Evolutionary conservation across 2,329 filamentous ascomycete genomes (phyloP).

Genomic region (Cytospora leucostoma): DNA sequence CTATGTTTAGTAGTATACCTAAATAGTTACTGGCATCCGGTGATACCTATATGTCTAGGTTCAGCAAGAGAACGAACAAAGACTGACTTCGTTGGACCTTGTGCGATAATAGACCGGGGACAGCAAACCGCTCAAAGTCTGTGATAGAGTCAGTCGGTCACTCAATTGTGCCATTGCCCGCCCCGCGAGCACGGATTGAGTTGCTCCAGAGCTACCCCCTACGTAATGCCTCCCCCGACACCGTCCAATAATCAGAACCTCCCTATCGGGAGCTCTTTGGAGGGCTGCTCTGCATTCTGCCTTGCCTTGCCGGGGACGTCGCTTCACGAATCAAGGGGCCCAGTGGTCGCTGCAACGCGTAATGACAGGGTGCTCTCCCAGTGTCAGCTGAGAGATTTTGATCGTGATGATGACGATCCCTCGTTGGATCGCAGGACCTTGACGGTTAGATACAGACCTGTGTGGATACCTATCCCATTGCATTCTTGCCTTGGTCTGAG

Average conservation of each 20-base stretch:
- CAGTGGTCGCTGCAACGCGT: background rate
- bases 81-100: too few species aligned
- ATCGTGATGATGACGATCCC: constrained; percentile 1
- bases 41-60: too few species aligned
- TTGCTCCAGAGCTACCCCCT: background rate
- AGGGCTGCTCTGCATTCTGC: background rate
- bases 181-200: background rate
- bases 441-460: too few species aligned
- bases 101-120: too few species aligned
- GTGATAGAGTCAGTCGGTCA: too few species aligned
- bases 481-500: too few species aligned
- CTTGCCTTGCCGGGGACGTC: background rate
- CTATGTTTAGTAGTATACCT: too few species aligned
- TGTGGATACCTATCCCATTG: too few species aligned
- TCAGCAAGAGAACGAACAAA: too few species aligned
- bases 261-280: background rate
- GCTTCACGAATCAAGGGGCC: background rate
- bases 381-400: background rate
- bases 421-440: too few species aligned
- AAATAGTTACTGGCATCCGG: too few species aligned
- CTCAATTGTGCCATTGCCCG: background rate
- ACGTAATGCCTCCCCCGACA: background rate
- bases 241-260: background rate
- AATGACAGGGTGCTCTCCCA: background rate
- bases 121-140: too few species aligned